Evolutionary conservation across 1,284 basidiomycete species (phyloP), one percentile per base, ranked within the genome.

Genomic region (Boletus smithii): DNA sequence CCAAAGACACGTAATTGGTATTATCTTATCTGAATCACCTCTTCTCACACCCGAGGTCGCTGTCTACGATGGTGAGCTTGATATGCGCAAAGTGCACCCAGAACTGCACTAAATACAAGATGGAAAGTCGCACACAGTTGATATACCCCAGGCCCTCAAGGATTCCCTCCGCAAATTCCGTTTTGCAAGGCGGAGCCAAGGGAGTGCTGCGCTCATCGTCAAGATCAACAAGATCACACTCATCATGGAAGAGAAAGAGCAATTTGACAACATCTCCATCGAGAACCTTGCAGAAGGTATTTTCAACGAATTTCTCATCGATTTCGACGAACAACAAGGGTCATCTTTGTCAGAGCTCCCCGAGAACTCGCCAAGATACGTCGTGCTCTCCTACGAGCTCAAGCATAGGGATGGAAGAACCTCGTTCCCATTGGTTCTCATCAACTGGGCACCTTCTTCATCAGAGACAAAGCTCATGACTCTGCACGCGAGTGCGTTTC

Each of bases 291-390:
- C 81, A 11, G 86, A 94, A 70, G 91, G 91, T 91, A 51, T 63
- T 54, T 20, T 27, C 36, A 20, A 48, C 33, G 16, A 38, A 23
- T 16, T 13, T 18, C 46, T 50, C 40, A 4, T 39, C n/a, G 11
- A 14, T 37, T 37, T 27, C 23, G 35, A 38, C 18, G 24, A 22
- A 27, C 18, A 18, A 49, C 29, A 13, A 13, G 9, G 23, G 38
- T 48, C 29, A 53, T 48, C n/a, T 24, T 33, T 11, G 4, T 24
- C 34, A 95, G 95, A 95, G 62, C 76, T 97, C 6, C 94, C 94
- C 0, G 91, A 91, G 69, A 90, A 89, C 66, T 80, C 87, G 5
- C 94, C 94, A 9, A 80, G 94, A 57, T 97, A 92, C 65, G 81
- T 97, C 38, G 67, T 97, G 17, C 71, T 89, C 24, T 91, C 90